Evolutionary conservation across 768 basidiomycete genomes (phyloP).

Genomic region (Phylloporus rhodoxanthus): DNA sequence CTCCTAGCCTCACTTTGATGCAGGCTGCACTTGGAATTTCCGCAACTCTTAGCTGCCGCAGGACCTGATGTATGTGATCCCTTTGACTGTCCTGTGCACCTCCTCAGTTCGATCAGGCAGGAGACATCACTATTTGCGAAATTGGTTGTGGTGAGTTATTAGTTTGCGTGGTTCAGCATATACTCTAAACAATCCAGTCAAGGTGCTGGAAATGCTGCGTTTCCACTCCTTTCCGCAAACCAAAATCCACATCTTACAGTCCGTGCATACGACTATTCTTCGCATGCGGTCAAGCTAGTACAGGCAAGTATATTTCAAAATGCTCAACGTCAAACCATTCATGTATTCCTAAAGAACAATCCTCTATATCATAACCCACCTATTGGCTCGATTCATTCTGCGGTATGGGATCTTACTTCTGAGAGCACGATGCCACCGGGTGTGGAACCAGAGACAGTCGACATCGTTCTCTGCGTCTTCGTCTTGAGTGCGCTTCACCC

Average conservation of each 20-base stretch:
- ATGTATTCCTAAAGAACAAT: slow-evolving; percentile 46
- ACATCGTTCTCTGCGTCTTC: slow-evolving; percentile 89
- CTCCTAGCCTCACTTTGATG: neutral
- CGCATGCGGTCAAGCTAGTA: slow-evolving; percentile 83
- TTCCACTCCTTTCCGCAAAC: slow-evolving; percentile 81
- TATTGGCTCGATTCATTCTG: slow-evolving; percentile 65
- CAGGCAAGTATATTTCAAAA: slow-evolving; percentile 45
- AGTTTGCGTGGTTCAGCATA: neutral
- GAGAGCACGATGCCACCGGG: slow-evolving; percentile 48
- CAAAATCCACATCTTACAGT: slow-evolving; percentile 70
- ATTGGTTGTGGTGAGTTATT: slow-evolving; percentile 75
- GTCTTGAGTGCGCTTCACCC: slow-evolving; percentile 93
- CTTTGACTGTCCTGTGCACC: neutral
- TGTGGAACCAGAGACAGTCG: slow-evolving; percentile 63
- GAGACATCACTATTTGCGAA: slow-evolving; percentile 71
- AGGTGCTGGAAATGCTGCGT: slow-evolving; percentile 95
- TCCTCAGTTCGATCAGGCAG: slow-evolving; percentile 50
- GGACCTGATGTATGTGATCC: slow-evolving; percentile 49
- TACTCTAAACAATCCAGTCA: slow-evolving; percentile 6
- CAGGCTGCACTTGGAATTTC: slow-evolving; percentile 92
- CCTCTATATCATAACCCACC: slow-evolving; percentile 63
- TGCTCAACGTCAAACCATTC: neutral
- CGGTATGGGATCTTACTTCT: slow-evolving; percentile 89
- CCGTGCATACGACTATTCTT: slow-evolving; percentile 87
- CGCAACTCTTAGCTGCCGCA: slow-evolving; percentile 71